Evolutionary conservation across 768 basidiomycete genomes (phyloP).

Genomic region (Strobilomyces confusus): DNA sequence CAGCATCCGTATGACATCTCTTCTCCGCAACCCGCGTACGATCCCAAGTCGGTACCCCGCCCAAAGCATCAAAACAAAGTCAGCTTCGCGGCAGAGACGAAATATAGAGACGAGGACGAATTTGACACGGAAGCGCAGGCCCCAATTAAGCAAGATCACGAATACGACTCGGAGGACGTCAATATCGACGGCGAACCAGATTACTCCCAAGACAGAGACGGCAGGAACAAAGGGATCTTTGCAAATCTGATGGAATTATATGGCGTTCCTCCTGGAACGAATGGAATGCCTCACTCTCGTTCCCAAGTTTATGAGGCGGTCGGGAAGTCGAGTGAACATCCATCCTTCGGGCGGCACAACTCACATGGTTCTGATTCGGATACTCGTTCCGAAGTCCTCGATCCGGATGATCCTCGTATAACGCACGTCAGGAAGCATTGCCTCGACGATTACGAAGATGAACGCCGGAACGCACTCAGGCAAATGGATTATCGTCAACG

Average conservation of each 20-base stretch:
- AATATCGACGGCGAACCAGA: constrained; percentile 9
- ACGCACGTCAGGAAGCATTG: constrained; percentile 51
- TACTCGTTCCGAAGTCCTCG: constrained; percentile 50
- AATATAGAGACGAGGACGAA: constrained; percentile 9
- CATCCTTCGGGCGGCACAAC: constrained; percentile 32
- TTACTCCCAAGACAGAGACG: constrained; percentile 20
- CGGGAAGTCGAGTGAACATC: constrained; percentile 6
- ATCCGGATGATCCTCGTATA: constrained; percentile 69
- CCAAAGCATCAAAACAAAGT: constrained; percentile 29
- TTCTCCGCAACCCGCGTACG: constrained; percentile 45
- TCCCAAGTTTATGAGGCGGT: constrained; percentile 16
- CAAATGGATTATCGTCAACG: constrained; percentile 67
- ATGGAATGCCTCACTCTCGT: constrained; percentile 26
- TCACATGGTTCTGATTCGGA: constrained; percentile 42
- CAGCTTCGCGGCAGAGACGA: constrained; percentile 35
- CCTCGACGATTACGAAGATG: constrained; percentile 56
- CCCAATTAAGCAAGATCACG: constrained; percentile 1
- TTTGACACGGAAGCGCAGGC: constrained; percentile 27
- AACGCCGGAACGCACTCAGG: constrained; percentile 56
- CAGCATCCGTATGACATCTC: constrained; percentile 59
- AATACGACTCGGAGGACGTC: constrained; percentile 19
- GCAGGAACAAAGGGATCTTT: constrained; percentile 25
- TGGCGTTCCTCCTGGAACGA: constrained; percentile 18
- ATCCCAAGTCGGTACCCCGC: constrained; percentile 12
- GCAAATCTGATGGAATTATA: constrained; percentile 32